Evolutionary conservation across 306 rosid species (phyloP), one percentile per base, ranked within the genome.

Genomic region (Malus sylvestris): DNA sequence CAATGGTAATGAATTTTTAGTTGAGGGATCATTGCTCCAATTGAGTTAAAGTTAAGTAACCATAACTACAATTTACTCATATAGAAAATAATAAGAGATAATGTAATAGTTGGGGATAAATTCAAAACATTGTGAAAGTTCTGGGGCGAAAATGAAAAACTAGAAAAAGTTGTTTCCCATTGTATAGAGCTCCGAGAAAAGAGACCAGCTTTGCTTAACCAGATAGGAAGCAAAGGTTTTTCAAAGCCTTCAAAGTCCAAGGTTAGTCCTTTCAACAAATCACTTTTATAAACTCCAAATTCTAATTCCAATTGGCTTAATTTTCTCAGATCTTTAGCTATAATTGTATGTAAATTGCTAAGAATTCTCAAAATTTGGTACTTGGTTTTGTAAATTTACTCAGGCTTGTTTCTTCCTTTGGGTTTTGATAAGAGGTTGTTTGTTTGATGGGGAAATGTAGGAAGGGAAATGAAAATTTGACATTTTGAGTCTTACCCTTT

Each of bases 161-260:
- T 12, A 70, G 6, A 4, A 72, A 74, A 77, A 29, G 49, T 10
- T 70, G 44, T 52, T 66, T 33, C 62, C 32, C 68, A 45, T 10
- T 23, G 25, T 22, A 29, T 40, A 68, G 70, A 7, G 73, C 82
- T 75, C 80, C 67, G 63, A 58, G 55, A 66, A 67, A 29, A 71
- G 66, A 16, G 27, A 29, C 65, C 29, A 5, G 40, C 29, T 69
- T 7, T 16, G 55, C 55, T 51, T 78, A 72, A 77, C 67, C 82
- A 49, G 69, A 77, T 30, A 73, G 71, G 22, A 12, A 71, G 67
- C 25, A 53, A 44, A 65, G 72, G 77, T 75, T 81, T 81, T 84
- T 57, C 74, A 18, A 74, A 33, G 86, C 74, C 85, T 67, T 73
- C 75, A 67, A 73, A 89, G 90, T 88, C 97, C 91, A 88, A 82